Conservation (phyloP, 73 alveolate genomes). For the Paramecium octaurelia region DNA sequence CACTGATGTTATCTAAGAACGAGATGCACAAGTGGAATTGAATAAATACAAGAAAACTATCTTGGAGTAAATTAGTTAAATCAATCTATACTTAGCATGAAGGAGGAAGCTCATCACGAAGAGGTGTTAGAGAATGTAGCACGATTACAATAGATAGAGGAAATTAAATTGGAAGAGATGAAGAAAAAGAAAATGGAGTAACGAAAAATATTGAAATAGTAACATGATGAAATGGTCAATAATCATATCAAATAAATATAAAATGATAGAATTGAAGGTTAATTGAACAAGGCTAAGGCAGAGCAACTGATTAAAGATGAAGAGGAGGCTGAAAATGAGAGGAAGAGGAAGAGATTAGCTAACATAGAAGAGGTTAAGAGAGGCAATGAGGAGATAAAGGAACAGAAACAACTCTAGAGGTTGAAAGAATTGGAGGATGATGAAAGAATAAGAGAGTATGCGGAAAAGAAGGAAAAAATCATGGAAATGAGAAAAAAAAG, state of each 20-base stretch:
- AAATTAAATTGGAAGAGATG: constrained; percentile 73
- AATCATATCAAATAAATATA: constrained; percentile 74
- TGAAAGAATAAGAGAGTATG: constrained; percentile 80
- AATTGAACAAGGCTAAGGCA: constrained; percentile 75
- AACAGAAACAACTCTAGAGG: constrained; percentile 55
- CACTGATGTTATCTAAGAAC: constrained; percentile 85
- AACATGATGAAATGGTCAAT: constrained; percentile 76
- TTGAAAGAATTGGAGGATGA: constrained; percentile 84
- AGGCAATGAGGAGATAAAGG: constrained; percentile 60
- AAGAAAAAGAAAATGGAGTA: constrained; percentile 78
- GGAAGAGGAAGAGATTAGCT: constrained; percentile 70
- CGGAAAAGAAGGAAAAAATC: constrained; percentile 77
- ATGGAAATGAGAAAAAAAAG: constrained; percentile 76
- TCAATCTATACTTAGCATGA: constrained; percentile 38
- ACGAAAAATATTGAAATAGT: constrained; percentile 69
- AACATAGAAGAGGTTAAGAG: constrained; percentile 59
- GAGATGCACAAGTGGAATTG: constrained; percentile 79
- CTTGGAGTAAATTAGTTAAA: constrained; percentile 68
- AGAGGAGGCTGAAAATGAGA: constrained; percentile 77
- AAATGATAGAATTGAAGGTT: constrained; percentile 89
- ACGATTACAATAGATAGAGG: constrained; percentile 67
- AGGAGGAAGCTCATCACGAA: constrained; percentile 48
- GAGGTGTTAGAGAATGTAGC: constrained; percentile 43
- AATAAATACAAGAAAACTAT: constrained; percentile 75
- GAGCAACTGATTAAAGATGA: constrained; percentile 50